Conservation (phyloP, 345 rosid species). For the Reutealis trisperma region DNA sequence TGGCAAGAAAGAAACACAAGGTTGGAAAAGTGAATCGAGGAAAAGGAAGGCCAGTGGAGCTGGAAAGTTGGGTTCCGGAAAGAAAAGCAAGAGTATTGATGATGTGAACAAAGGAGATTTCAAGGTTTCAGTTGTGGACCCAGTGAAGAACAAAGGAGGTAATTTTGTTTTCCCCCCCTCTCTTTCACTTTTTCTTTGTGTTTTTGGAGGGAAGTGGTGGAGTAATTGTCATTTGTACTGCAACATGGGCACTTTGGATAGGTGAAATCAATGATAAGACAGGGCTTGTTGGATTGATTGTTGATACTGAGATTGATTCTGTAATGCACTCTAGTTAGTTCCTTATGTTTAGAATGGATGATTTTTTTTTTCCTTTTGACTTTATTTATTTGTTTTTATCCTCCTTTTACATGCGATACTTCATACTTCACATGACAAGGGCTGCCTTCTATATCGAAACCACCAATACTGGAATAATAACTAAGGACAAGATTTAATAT, state of each 20-base stretch:
- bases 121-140: constrained; percentile 44
- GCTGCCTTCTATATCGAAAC: background rate
- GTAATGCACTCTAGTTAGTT: background rate
- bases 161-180: constrained; percentile 38
- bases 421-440: background rate
- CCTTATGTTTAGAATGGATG: background rate
- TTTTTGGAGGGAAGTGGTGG: background rate
- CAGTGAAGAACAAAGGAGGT: constrained; percentile 40
- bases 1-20: constrained; percentile 26
- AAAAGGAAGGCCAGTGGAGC: constrained; percentile 51
- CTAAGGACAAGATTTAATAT: background rate
- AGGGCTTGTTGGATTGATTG: background rate
- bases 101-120: constrained; percentile 29
- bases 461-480: background rate
- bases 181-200: background rate
- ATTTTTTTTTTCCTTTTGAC: background rate
- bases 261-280: background rate
- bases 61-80: constrained; percentile 39
- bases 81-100: constrained; percentile 46
- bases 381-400: no score
- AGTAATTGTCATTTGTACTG: background rate
- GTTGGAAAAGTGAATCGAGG: constrained; percentile 32
- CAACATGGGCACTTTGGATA: background rate
- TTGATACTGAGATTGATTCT: background rate
- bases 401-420: background rate